Evolutionary conservation across 2,329 filamentous ascomycete genomes (phyloP).

Genomic region (Arthrobotrys musiformis): DNA sequence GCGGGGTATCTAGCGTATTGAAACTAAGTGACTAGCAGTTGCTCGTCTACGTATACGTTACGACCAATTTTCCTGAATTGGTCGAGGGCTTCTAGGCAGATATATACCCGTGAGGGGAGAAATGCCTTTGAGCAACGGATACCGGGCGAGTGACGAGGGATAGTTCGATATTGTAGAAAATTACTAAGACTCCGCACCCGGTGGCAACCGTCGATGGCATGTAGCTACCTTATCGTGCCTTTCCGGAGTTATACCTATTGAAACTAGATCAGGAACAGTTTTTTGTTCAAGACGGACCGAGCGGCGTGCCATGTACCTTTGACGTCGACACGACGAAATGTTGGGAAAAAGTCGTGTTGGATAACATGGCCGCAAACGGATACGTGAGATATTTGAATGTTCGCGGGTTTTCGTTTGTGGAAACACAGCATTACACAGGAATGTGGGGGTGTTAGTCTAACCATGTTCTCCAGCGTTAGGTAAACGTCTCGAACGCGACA

Average conservation of each 20-base stretch:
- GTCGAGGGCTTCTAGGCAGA: not conserved
- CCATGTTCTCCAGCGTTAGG: not conserved
- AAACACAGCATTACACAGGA: not conserved
- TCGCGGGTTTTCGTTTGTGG: slow-evolving; percentile 5
- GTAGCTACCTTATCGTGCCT: slow-evolving; percentile 9
- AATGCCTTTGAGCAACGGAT: not conserved
- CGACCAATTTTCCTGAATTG: not conserved
- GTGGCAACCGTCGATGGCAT: not conserved
- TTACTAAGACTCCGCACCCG: slow-evolving; percentile 15
- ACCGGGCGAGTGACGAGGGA: not conserved
- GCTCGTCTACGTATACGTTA: not conserved
- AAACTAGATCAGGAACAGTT: slow-evolving; percentile 37
- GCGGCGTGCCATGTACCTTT: too few relatives aligned
- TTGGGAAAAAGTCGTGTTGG: slow-evolving; percentile 18
- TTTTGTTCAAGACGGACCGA: not conserved
- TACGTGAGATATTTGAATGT: slow-evolving; percentile 6
- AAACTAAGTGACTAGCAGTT: not conserved
- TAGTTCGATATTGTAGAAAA: not conserved
- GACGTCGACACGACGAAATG: not conserved
- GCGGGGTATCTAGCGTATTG: not conserved
- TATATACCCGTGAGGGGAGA: not conserved
- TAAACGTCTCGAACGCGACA: not conserved
- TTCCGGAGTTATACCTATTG: slow-evolving; percentile 1
- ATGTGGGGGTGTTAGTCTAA: not conserved
- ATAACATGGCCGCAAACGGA: slow-evolving; percentile 39